These are phyloP conservation scores for Penicillium malachiteum DNA, from an alignment of 495 filamentous ascomycete species.

Conservation along the genomic window DNA sequence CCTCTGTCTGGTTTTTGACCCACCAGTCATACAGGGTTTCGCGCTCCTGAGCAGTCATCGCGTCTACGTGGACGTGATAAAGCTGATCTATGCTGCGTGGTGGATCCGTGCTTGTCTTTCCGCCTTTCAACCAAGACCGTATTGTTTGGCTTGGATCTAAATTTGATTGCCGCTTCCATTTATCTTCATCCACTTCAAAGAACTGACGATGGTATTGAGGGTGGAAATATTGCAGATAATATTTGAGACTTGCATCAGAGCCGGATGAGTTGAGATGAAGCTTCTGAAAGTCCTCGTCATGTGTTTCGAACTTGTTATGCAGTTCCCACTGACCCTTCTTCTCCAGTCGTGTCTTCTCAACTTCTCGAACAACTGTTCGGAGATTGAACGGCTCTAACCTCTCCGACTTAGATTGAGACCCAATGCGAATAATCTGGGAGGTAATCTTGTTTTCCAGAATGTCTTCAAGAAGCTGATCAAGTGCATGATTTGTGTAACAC, in stretches of 20 bases:
- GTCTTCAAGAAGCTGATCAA: conserved; percentile 5
- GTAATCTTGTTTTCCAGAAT: neutral
- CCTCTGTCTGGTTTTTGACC: neutral
- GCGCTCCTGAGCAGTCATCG: conserved; percentile 1
- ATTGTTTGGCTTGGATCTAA: neutral
- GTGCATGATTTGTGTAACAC: conserved; percentile 7
- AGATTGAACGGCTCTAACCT: conserved; percentile 9
- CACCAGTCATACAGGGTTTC: neutral
- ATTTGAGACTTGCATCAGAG: conserved; percentile 1
- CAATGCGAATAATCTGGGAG: conserved; percentile 14
- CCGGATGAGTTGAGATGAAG: conserved; percentile 1
- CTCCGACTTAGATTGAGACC: conserved; percentile 10
- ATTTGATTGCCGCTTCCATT: neutral
- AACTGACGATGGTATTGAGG: neutral
- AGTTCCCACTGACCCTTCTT: neutral
- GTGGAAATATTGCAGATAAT: neutral
- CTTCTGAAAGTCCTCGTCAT: neutral
- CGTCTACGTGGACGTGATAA: neutral
- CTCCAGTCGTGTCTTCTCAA: conserved; percentile 16
- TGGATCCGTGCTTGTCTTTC: neutral
- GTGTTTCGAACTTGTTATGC: neutral
- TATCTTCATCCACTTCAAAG: conserved; percentile 1
- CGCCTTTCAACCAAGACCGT: neutral
- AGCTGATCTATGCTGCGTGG: neutral
- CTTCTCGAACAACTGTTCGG: conserved; percentile 7